A percentile compares a stretch with the other conserved stretches of the same genome.
These are phyloP conservation scores for Dichotomocladium elegans DNA, from an alignment of 371 early-diverging fungal genomes.

Conservation along the genomic window DNA sequence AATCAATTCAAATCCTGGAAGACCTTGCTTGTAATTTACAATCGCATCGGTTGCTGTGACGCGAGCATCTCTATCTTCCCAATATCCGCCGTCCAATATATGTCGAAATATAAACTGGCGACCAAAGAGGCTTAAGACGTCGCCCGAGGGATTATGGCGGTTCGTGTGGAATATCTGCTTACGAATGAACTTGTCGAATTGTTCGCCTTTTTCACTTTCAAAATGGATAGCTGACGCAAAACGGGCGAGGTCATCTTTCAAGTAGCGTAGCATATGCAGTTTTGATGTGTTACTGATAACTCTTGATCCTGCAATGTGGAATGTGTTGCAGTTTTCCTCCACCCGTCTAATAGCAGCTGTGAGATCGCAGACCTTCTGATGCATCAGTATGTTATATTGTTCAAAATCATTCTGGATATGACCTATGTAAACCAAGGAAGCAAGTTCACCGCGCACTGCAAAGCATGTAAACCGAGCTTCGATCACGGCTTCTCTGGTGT, in stretches of 20 bases:
- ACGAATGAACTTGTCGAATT: slow-evolving; percentile 6
- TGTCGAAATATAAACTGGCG: background rate
- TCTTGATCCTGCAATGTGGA: too few species aligned
- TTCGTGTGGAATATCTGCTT: slow-evolving; percentile 6
- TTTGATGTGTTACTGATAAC: too few species aligned
- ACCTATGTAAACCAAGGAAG: background rate
- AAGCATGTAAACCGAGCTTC: background rate
- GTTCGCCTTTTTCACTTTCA: slow-evolving; percentile 7
- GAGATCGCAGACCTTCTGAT: too few species aligned
- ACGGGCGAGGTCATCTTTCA: background rate
- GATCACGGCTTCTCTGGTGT: background rate
- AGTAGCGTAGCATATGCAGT: background rate
- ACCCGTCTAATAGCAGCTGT: too few species aligned
- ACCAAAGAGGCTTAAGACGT: background rate
- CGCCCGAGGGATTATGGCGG: background rate
- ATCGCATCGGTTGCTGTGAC: slow-evolving; percentile 2
- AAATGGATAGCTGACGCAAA: slow-evolving; percentile 4
- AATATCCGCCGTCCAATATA: background rate
- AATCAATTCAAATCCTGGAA: too few species aligned
- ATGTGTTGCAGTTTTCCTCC: too few species aligned
- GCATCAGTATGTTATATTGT: too few species aligned
- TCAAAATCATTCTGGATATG: background rate
- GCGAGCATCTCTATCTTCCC: background rate
- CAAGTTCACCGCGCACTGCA: background rate
- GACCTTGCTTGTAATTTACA: too few species aligned